Percentiles rank a stretch among this genome's conserved stretches.
phyloP scores from a whole-genome alignment of 805 yeast genomes.

The Yarrowia yakushimensis region DNA sequence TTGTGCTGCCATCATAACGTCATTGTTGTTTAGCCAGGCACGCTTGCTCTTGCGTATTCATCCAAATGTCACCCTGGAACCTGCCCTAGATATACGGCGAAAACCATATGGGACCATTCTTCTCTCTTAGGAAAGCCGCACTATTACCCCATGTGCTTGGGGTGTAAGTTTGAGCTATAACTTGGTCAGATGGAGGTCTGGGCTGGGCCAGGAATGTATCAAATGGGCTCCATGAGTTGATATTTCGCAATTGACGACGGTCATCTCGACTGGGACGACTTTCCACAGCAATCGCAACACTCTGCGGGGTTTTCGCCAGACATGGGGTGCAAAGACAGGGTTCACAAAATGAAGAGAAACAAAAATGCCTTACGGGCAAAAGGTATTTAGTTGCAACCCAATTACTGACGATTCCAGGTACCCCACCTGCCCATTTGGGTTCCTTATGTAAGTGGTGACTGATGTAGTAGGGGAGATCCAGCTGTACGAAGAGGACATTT shows the following conservation, averaged over 20 bases:
- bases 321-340: no score
- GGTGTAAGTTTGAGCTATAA: neutral
- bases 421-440: slow-evolving; percentile 13
- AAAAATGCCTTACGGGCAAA: neutral
- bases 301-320: neutral
- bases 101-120: neutral
- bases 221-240: no score
- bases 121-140: neutral
- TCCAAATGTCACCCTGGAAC: neutral
- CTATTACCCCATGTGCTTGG: slow-evolving; percentile 11
- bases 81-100: neutral
- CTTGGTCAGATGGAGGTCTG: neutral
- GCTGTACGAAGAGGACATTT: no score
- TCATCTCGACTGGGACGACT: no score
- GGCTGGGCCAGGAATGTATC: neutral
- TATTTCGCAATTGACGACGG: no score
- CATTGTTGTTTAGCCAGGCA: neutral
- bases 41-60: neutral
- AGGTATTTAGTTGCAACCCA: slow-evolving; percentile 10
- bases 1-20: no score
- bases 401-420: neutral
- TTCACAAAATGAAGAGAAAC: neutral
- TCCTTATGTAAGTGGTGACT: neutral
- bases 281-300: neutral
- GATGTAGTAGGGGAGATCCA: no score